Percentiles rank a stretch among this genome's conserved stretches.
Evolutionary conservation across 768 basidiomycete genomes (phyloP).

Genomic region (Phaffia australis): DNA sequence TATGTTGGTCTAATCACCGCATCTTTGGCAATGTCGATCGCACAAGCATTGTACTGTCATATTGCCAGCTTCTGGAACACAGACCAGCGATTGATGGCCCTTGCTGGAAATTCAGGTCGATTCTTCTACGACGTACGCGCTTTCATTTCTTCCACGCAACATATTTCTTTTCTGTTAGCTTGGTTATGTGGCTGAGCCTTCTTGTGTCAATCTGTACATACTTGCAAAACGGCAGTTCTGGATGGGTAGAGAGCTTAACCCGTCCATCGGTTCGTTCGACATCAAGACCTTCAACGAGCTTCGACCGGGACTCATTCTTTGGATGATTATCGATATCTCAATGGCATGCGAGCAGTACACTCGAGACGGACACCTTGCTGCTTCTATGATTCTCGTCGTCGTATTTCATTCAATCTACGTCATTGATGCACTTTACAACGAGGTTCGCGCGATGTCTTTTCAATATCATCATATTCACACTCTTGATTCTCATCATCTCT

Average conservation of each 20-base stretch:
- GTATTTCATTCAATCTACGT: slow-evolving; percentile 82
- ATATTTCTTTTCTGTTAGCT: neutral
- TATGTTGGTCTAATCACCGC: slow-evolving; percentile 84
- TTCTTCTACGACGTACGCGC: slow-evolving; percentile 73
- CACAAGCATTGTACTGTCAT: slow-evolving; percentile 65
- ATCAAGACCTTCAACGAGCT: slow-evolving; percentile 74
- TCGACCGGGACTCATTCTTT: slow-evolving; percentile 79
- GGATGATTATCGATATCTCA: slow-evolving; percentile 79
- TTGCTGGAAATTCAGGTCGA: slow-evolving; percentile 85
- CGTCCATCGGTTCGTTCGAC: slow-evolving; percentile 64
- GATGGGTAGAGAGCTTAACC: slow-evolving; percentile 91
- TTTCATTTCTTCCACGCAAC: neutral
- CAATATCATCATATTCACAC: neutral
- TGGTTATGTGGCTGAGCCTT: neutral
- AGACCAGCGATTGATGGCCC: slow-evolving; percentile 57
- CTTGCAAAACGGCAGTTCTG: slow-evolving; percentile 51
- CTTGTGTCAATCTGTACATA: neutral
- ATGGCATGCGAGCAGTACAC: slow-evolving; percentile 84
- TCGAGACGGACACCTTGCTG: slow-evolving; percentile 65
- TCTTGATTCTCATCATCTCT: neutral
- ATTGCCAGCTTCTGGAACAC: slow-evolving; percentile 49
- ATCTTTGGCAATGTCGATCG: slow-evolving; percentile 60
- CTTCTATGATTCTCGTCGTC: slow-evolving; percentile 83
- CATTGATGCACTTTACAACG: slow-evolving; percentile 75
- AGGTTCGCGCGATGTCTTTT: slow-evolving; percentile 46